phyloP scores from a whole-genome alignment of 495 filamentous ascomycete species.

The Alectoria sarmentosa region DNA sequence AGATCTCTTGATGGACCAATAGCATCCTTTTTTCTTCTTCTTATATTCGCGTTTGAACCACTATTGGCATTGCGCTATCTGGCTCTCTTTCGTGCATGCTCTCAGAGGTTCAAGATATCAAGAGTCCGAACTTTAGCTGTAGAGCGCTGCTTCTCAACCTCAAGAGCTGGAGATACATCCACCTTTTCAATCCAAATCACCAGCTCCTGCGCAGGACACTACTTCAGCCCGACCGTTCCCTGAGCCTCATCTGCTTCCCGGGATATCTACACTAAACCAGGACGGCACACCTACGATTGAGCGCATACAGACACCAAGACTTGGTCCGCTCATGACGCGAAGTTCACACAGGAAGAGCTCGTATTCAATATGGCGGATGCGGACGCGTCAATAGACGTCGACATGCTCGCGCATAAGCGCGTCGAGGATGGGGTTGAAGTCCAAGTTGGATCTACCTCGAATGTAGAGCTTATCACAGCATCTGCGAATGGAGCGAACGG shows the following conservation, averaged over 20 bases:
- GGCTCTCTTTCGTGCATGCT: background rate
- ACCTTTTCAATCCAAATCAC: background rate
- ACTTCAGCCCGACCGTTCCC: background rate
- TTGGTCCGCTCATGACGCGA: background rate
- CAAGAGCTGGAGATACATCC: background rate
- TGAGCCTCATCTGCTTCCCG: background rate
- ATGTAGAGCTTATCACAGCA: background rate
- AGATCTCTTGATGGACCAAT: too few species aligned
- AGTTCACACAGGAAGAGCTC: background rate
- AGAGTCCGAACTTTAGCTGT: background rate
- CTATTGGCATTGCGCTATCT: background rate
- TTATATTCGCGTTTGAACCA: too few species aligned
- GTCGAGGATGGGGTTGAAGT: background rate
- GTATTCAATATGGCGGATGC: background rate
- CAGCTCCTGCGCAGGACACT: background rate
- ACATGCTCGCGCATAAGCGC: background rate
- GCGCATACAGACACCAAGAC: background rate
- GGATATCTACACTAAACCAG: background rate
- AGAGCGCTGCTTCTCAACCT: background rate
- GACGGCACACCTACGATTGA: background rate
- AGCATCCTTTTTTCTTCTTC: background rate
- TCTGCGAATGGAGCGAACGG: background rate
- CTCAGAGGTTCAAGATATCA: background rate
- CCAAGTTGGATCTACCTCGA: background rate
- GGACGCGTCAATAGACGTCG: background rate